A percentile compares a stretch with the other conserved stretches of the same genome.
Evolutionary conservation across 495 filamentous ascomycete species (phyloP).

Genomic region (Stereocaulon alpinum): DNA sequence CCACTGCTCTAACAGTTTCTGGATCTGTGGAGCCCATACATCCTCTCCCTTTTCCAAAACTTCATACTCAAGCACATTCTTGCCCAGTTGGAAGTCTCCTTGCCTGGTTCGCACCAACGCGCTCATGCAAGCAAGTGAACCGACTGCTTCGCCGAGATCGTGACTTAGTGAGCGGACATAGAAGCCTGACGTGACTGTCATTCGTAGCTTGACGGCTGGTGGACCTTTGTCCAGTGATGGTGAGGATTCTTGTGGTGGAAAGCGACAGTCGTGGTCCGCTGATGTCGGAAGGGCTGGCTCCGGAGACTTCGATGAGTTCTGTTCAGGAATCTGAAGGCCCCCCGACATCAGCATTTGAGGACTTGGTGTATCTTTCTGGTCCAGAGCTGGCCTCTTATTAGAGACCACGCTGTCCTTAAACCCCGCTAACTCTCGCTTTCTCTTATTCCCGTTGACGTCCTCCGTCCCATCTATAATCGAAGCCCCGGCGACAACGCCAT

Average conservation of each 20-base stretch:
- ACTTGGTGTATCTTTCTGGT: slow-evolving; percentile 6
- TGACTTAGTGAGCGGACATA: slow-evolving; percentile 92
- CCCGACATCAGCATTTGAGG: slow-evolving; percentile 38
- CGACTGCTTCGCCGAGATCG: slow-evolving; percentile 75
- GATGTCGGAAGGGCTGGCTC: background rate
- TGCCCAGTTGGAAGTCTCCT: slow-evolving; percentile 57
- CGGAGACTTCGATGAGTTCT: background rate
- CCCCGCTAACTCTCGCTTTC: slow-evolving; percentile 25
- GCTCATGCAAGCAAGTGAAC: slow-evolving; percentile 78
- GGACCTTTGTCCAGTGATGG: slow-evolving; percentile 39
- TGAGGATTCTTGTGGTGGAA: slow-evolving; percentile 28
- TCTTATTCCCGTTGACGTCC: slow-evolving; percentile 20
- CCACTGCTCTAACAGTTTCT: slow-evolving; percentile 54
- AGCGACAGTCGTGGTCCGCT: slow-evolving; percentile 17
- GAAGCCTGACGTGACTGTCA: slow-evolving; percentile 94
- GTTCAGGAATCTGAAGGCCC: slow-evolving; percentile 26
- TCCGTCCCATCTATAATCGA: slow-evolving; percentile 21
- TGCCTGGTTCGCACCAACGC: slow-evolving; percentile 72
- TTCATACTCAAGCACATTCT: slow-evolving; percentile 71
- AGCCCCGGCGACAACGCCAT: slow-evolving; percentile 21
- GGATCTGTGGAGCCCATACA: slow-evolving; percentile 71
- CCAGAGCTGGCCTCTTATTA: slow-evolving; percentile 8
- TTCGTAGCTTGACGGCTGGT: slow-evolving; percentile 67
- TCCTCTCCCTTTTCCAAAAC: slow-evolving; percentile 71
- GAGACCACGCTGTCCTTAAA: slow-evolving; percentile 25